Percentiles rank a stretch among this genome's conserved stretches.
These are phyloP conservation scores for Geoglossum cookeanum DNA, from an alignment of 2,329 filamentous ascomycete genomes.

Conservation along the genomic window DNA sequence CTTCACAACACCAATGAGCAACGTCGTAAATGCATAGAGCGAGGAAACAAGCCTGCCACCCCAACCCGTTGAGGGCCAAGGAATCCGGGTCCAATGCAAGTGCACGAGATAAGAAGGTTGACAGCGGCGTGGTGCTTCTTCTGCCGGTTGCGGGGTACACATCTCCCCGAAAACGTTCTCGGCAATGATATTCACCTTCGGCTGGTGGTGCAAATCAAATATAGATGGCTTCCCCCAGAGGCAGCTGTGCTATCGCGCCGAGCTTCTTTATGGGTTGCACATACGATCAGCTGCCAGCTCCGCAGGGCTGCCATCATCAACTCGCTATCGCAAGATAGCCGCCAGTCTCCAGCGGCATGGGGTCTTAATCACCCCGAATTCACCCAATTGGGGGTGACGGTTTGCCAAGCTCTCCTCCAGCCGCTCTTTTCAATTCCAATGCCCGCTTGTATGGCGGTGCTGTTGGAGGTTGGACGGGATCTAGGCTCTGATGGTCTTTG, in stretches of 20 bases:
- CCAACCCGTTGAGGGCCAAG: too few relatives aligned
- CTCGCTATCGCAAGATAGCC: background rate
- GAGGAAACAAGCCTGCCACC: too few relatives aligned
- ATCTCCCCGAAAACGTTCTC: too few relatives aligned
- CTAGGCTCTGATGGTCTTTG: conserved; percentile 66
- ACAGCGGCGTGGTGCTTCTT: too few relatives aligned
- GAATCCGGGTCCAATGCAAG: too few relatives aligned
- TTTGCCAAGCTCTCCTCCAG: conserved; percentile 61
- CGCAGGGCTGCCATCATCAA: background rate
- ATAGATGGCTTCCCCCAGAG: too few relatives aligned
- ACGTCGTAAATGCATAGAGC: too few relatives aligned
- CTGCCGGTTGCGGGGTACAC: too few relatives aligned
- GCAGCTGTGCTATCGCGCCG: background rate
- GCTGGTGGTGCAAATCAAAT: too few relatives aligned
- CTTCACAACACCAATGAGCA: too few relatives aligned
- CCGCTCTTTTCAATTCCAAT: conserved; percentile 59
- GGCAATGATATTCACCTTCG: too few relatives aligned
- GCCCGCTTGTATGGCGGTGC: conserved; percentile 89
- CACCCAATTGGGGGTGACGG: conserved; percentile 27
- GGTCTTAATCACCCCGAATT: background rate
- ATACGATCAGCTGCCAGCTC: background rate
- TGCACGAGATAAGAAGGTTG: too few relatives aligned
- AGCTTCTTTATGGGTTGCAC: background rate
- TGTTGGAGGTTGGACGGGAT: conserved; percentile 87
- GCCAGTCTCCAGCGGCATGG: background rate